These are phyloP conservation scores for Solanum gandarillasii DNA, from an alignment of 257 asterid species.

Conservation along the genomic window DNA sequence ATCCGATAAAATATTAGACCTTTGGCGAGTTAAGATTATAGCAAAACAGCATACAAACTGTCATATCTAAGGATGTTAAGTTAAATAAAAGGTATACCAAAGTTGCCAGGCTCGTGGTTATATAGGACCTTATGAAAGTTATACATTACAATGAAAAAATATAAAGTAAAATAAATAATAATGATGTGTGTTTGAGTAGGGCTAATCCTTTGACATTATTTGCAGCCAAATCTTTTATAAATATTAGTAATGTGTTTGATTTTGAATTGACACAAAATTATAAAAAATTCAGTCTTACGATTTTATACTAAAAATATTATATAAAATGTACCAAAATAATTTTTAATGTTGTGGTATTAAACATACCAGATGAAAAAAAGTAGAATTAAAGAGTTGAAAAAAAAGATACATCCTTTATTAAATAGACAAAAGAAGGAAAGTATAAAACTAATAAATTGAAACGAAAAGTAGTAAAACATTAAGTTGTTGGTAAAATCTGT, in stretches of 20 bases:
- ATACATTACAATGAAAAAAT: neutral
- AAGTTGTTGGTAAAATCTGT: neutral
- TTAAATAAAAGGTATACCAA: neutral
- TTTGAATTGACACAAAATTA: neutral
- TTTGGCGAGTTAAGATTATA: neutral
- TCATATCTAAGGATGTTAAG: neutral
- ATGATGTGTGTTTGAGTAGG: neutral
- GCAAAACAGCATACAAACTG: neutral
- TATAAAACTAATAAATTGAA: neutral
- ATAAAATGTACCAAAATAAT: neutral
- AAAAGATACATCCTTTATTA: neutral
- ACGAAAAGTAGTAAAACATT: neutral
- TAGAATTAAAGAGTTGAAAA: neutral
- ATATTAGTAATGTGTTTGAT: neutral
- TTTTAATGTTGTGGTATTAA: neutral
- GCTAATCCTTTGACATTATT: neutral
- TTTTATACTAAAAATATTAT: neutral
- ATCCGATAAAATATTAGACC: neutral
- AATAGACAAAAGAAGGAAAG: too few relatives aligned
- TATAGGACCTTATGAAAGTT: neutral
- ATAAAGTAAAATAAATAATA: neutral
- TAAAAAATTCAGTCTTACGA: neutral
- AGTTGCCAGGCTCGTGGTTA: neutral
- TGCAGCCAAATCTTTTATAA: neutral
- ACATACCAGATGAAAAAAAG: neutral